Percentiles rank a stretch among this genome's conserved stretches.
Conservation (phyloP, 2,329 filamentous ascomycete genomes). For the Leptographium lundbergii region DNA sequence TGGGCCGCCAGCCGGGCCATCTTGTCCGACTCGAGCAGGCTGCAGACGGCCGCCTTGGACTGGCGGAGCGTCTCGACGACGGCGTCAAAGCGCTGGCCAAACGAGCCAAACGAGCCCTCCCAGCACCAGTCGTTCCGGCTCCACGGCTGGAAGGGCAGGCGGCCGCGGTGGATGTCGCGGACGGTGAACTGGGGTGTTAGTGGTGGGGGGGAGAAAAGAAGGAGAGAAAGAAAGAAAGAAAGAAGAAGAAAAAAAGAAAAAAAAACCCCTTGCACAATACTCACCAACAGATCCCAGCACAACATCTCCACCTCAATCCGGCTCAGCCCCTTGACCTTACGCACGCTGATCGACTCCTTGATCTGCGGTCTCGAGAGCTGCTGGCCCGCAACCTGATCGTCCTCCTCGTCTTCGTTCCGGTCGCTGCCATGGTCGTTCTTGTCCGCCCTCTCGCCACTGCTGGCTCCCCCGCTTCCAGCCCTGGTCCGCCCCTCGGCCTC, state of each 20-base stretch:
- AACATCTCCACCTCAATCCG: constrained; percentile 12
- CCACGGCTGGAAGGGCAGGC: constrained; percentile 10
- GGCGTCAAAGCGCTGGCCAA: constrained; percentile 8
- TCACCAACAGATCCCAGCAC: constrained; percentile 11
- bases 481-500: too few species aligned
- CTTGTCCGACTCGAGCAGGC: constrained; percentile 11
- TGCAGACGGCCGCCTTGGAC: constrained; percentile 12
- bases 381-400: background rate
- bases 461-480: background rate
- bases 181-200: constrained; percentile 4
- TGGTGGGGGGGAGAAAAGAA: too few species aligned
- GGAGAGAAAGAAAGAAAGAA: too few species aligned
- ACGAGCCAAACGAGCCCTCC: constrained; percentile 6
- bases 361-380: background rate
- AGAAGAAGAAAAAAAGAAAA: background rate
- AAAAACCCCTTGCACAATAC: too few species aligned
- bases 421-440: background rate
- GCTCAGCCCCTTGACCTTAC: constrained; percentile 11
- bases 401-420: background rate
- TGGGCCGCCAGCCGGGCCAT: constrained; percentile 10
- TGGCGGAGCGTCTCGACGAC: constrained; percentile 9
- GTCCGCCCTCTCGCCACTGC: background rate
- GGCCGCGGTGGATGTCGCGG: constrained; percentile 9
- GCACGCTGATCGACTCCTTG: constrained; percentile 11
- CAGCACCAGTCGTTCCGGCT: constrained; percentile 12